Evolutionary conservation across 345 rosid genomes (phyloP).

Genomic region (Sisymbrium irio): DNA sequence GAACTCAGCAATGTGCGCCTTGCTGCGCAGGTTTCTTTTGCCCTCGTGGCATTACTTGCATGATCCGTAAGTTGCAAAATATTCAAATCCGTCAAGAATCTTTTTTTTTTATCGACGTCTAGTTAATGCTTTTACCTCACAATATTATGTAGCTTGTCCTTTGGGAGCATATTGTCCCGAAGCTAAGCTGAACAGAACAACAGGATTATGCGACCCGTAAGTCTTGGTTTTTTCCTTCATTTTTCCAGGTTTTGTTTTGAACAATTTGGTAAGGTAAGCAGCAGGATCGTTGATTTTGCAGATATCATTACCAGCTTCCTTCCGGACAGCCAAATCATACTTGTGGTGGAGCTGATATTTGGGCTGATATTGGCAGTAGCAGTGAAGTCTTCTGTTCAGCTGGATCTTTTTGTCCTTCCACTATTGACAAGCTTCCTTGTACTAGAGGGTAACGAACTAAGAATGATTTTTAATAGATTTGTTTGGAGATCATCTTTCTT

Average conservation of each 20-base stretch:
- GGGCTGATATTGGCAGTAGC: constrained; percentile 84
- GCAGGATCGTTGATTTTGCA: constrained; percentile 51
- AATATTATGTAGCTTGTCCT: constrained; percentile 72
- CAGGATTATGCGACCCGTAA: constrained; percentile 98
- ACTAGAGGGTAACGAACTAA: constrained; percentile 66
- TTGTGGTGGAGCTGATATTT: constrained; percentile 92
- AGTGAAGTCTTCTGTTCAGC: constrained; percentile 84
- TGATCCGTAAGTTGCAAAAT: constrained; percentile 76
- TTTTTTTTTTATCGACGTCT: neutral
- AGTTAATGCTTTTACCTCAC: neutral
- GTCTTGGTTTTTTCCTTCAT: constrained; percentile 34
- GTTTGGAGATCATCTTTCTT: constrained; percentile 7
- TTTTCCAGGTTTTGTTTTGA: constrained; percentile 9
- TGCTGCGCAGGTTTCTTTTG: constrained; percentile 99
- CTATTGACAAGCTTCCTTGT: constrained; percentile 74
- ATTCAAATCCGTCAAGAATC: neutral
- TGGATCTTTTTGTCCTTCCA: constrained; percentile 90
- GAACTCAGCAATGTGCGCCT: constrained; percentile 50
- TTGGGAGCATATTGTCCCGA: constrained; percentile 88
- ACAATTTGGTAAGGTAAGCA: constrained; percentile 40
- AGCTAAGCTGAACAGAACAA: constrained; percentile 60
- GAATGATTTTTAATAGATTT: constrained; percentile 30
- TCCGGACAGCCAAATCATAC: constrained; percentile 70
- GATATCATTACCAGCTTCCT: constrained; percentile 88
- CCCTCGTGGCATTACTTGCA: constrained; percentile 95